These are phyloP conservation scores for Exophiala xenobiotica DNA, from an alignment of 2,329 filamentous ascomycete species.

Conservation along the genomic window DNA sequence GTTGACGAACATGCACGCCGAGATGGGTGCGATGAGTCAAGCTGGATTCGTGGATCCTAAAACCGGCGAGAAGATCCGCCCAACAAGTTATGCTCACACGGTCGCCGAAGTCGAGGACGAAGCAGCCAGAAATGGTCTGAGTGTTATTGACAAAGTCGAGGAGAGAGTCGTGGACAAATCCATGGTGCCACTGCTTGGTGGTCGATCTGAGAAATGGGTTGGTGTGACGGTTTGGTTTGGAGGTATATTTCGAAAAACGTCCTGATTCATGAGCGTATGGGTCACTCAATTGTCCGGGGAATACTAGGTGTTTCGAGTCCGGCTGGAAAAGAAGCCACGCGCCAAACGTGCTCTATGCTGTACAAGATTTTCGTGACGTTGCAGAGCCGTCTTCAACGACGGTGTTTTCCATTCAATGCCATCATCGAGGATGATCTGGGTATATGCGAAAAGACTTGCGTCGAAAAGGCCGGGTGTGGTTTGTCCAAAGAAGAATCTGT, in stretches of 20 bases:
- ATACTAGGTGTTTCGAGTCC: constrained; percentile 2
- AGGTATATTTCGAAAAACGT: constrained; percentile 45
- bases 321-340: constrained; percentile 24
- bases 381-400: constrained; percentile 61
- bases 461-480: constrained; percentile 72
- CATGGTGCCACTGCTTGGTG: constrained; percentile 60
- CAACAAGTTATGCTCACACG: constrained; percentile 58
- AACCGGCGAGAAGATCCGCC: constrained; percentile 58
- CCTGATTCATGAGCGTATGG: constrained; percentile 1
- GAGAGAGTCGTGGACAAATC: constrained; percentile 52
- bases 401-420: constrained; percentile 56
- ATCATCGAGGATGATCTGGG: constrained; percentile 71
- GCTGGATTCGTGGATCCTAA: constrained; percentile 60
- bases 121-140: constrained; percentile 49
- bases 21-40: constrained; percentile 57
- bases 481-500: constrained; percentile 62
- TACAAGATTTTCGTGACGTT: constrained; percentile 61
- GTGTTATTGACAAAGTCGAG: constrained; percentile 41
- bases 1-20: constrained; percentile 67
- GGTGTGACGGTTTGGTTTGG: constrained; percentile 57
- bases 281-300: neutral
- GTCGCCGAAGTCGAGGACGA: constrained; percentile 52
- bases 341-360: constrained; percentile 62
- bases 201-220: constrained; percentile 62
- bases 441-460: constrained; percentile 86